Base-by-base conservation (phyloP, 768 basidiomycete genomes). In the Albatrellus ellisii region DNA sequence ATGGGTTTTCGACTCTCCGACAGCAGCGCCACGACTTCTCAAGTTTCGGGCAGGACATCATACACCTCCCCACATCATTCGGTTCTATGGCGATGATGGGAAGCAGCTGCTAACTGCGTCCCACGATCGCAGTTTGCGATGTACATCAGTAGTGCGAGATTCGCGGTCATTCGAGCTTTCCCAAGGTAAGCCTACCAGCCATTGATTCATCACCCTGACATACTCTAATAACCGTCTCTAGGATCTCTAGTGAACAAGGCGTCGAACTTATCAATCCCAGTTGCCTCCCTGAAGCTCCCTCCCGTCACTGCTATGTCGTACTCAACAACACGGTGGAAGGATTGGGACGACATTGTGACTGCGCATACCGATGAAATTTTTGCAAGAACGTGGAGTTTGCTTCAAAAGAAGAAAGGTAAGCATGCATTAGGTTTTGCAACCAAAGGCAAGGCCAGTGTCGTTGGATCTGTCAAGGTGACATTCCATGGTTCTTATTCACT, bases 311-410 rank as follows among this genome's bases (percentile, higher is more conserved):
- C 82, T 6, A 65, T 98, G 6, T 75, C 89, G 0, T 82, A 77
- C 58, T 90, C 89, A 1, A 69, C 77, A 1, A 68, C 80, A 1
- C 73, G 91, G 21, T 70, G 85, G 7, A 94, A 90, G 58, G 92
- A 99, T 48, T 99, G 95, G 95, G 94, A 98, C 54, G 91, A 98
- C 54, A 80, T 98, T 33, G 58, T 99, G 4, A 91, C 92, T n/a
- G 76, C 77, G 0, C 92, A 97, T 57, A 65, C 73, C 1, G 87
- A 89, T 36, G 91, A 94, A 52, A 68, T 74, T 3, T 71, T 79
- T 43, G 84, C 84, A 2, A 70, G 94, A 26, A 82, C 88, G 17
- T 99, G 94, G 94, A 78, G 77, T 3, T 83, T 89, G 58, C 66
- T 74, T 44, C 75, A 79, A 48, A 94, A 94, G 63, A 70, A 75